Evolutionary conservation across 345 rosid species (phyloP).

Genomic region (Citrus reticulata): DNA sequence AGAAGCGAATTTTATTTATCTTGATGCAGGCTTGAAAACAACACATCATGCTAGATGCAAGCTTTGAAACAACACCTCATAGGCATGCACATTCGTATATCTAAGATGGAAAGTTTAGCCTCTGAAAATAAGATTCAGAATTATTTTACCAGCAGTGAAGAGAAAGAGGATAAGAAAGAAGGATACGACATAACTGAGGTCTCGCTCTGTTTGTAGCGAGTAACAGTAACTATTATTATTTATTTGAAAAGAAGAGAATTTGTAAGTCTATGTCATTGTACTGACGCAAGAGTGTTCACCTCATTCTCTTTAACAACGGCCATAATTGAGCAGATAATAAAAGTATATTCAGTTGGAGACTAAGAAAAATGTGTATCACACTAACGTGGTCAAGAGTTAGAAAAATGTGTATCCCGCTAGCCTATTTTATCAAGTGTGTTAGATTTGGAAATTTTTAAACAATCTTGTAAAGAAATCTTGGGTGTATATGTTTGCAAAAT

Average conservation of each 20-base stretch:
- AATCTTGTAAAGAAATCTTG: too few relatives aligned
- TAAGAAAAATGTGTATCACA: not conserved
- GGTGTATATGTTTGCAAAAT: too few relatives aligned
- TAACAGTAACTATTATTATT: not conserved
- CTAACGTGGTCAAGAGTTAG: not conserved
- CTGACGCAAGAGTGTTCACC: not conserved
- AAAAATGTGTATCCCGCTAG: not conserved
- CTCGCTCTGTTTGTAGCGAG: not conserved
- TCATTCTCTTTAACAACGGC: not conserved
- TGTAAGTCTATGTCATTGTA: not conserved
- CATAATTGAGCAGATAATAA: not conserved
- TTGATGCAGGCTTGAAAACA: too few relatives aligned
- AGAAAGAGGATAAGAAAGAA: slow-evolving; percentile 11
- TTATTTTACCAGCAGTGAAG: slow-evolving; percentile 13
- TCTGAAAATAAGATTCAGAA: not conserved
- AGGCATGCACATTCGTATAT: too few relatives aligned
- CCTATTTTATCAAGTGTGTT: not conserved
- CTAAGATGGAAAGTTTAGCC: too few relatives aligned
- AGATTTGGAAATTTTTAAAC: not conserved
- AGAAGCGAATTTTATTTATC: too few relatives aligned
- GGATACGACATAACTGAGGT: not conserved
- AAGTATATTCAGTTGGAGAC: not conserved
- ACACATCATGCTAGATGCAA: too few relatives aligned
- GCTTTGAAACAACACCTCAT: too few relatives aligned
- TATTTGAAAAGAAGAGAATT: not conserved